Evolutionary conservation across 1,139 yeast genomes (phyloP).

Genomic region (Magnusiomyces paraingens): DNA sequence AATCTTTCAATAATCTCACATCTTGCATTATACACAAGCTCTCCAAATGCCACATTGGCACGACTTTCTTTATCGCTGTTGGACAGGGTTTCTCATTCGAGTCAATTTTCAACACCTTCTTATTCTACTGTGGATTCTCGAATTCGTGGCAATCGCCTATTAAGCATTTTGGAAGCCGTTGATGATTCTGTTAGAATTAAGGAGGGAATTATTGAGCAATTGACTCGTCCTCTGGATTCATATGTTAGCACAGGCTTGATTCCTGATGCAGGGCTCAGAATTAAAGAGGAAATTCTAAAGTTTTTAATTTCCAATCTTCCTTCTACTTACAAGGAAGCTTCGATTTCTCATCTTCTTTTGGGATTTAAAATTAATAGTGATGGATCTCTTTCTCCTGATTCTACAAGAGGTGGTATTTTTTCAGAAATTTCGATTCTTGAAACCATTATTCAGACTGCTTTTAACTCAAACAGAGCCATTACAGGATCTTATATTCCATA

Average conservation of each 20-base stretch:
- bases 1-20: constrained; percentile 64
- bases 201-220: constrained; percentile 64
- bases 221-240: constrained; percentile 42
- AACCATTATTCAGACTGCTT: constrained; percentile 46
- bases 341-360: constrained; percentile 65
- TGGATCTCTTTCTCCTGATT: constrained; percentile 41
- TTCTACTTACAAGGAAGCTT: constrained; percentile 38
- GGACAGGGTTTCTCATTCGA: constrained; percentile 43
- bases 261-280: constrained; percentile 32
- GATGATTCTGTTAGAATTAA: constrained; percentile 65
- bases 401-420: constrained; percentile 42
- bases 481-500: constrained; percentile 42
- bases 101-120: constrained; percentile 41
- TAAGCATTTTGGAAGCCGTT: constrained; percentile 65
- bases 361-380: constrained; percentile 53
- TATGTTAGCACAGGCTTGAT: constrained; percentile 21
- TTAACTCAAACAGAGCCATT: constrained; percentile 42
- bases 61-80: constrained; percentile 49
- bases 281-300: constrained; percentile 54
- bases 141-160: constrained; percentile 53
- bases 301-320: constrained; percentile 51
- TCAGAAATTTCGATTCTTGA: constrained; percentile 52
- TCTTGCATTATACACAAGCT: constrained; percentile 63
- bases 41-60: constrained; percentile 46
- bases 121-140: constrained; percentile 35